phyloP scores from a whole-genome alignment of 2,329 filamentous ascomycete species.

The Xylariaceae sp. region DNA sequence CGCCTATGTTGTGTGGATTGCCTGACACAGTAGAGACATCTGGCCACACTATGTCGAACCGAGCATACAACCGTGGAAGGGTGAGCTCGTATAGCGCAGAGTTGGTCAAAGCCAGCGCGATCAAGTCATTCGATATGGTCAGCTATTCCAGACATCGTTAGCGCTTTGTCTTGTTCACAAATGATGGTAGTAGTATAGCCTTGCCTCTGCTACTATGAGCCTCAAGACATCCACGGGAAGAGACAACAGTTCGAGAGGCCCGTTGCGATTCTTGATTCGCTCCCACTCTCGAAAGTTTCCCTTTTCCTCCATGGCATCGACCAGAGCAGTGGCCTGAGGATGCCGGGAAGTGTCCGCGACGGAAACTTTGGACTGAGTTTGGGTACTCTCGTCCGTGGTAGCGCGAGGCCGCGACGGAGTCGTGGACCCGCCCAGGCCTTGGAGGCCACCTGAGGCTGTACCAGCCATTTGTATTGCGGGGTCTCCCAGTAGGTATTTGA shows the following conservation, averaged over 20 bases:
- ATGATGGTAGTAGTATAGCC: slow-evolving; percentile 13
- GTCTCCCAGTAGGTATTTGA: too few species aligned
- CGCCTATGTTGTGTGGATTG: slow-evolving; percentile 61
- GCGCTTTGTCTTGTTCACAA: not conserved
- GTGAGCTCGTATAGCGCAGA: slow-evolving; percentile 72
- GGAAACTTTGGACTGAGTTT: slow-evolving; percentile 15
- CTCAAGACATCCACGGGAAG: slow-evolving; percentile 75
- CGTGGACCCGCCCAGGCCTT: too few species aligned
- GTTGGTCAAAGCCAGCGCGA: slow-evolving; percentile 71
- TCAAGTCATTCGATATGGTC: slow-evolving; percentile 77
- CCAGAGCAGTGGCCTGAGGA: slow-evolving; percentile 17
- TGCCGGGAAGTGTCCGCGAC: slow-evolving; percentile 14
- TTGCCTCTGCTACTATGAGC: slow-evolving; percentile 73
- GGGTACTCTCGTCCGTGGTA: slow-evolving; percentile 15
- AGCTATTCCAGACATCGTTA: slow-evolving; percentile 47
- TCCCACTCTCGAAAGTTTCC: slow-evolving; percentile 64
- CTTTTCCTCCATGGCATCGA: slow-evolving; percentile 43
- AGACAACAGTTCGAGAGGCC: slow-evolving; percentile 64
- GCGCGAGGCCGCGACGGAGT: too few species aligned
- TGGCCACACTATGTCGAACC: slow-evolving; percentile 87
- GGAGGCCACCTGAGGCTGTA: too few species aligned
- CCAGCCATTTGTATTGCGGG: too few species aligned
- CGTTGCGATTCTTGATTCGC: slow-evolving; percentile 54
- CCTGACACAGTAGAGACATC: slow-evolving; percentile 61
- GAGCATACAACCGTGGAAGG: slow-evolving; percentile 75